A percentile compares a stretch with the other conserved stretches of the same genome.
Evolutionary conservation across 2,329 filamentous ascomycete species (phyloP).

Genomic region (Tympanopsis confertula): DNA sequence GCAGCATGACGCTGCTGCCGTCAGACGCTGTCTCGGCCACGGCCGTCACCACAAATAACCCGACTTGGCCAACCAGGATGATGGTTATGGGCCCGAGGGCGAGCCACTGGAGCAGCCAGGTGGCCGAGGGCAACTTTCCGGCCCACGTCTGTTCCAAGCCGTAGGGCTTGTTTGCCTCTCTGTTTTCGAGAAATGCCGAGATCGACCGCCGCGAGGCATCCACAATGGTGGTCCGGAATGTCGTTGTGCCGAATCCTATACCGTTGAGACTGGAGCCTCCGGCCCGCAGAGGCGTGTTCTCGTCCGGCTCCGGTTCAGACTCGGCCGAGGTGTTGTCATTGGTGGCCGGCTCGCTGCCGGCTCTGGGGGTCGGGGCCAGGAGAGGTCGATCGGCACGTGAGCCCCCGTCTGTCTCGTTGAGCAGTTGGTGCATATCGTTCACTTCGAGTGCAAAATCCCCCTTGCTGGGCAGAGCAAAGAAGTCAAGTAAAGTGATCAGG

Average conservation of each 20-base stretch:
- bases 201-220: neutral
- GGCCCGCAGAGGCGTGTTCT: neutral
- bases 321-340: neutral
- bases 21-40: conserved; percentile 54
- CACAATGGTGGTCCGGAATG: neutral
- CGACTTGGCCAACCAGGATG: conserved; percentile 47
- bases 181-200: neutral
- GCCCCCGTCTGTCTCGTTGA: neutral
- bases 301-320: neutral
- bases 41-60: conserved; percentile 42
- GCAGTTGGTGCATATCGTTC: neutral
- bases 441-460: conserved; percentile 1
- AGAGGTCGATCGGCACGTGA: neutral
- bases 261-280: neutral
- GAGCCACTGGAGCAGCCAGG: conserved; percentile 52
- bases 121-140: conserved; percentile 42
- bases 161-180: conserved; percentile 17
- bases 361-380: neutral
- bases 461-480: neutral
- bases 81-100: conserved; percentile 45
- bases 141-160: conserved; percentile 53
- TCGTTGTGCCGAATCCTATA: neutral
- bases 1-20: conserved; percentile 33
- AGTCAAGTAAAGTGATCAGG: neutral
- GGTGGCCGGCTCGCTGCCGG: no score